Base-by-base conservation (phyloP, 495 filamentous ascomycete genomes). In the Xylaria cubensis region DNA sequence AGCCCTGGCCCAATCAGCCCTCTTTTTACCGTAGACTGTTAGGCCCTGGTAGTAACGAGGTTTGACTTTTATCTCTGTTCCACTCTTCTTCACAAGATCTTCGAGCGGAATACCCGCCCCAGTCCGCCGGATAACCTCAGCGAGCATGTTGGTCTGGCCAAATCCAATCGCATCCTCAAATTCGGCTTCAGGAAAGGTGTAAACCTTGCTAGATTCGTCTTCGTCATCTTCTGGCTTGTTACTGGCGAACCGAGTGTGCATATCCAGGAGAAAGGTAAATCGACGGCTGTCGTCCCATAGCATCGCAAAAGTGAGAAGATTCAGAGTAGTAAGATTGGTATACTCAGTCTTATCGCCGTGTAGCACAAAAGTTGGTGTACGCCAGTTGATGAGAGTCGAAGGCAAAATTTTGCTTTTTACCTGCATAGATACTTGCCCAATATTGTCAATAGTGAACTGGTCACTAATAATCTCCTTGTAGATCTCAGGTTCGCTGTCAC, bases 21-120 rank as follows among this genome's bases (percentile, higher is more conserved):
- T 86, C 84, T 93, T 94, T 78, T 88, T 88, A 2, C 92, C 92
- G 73, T 90, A 89, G 12, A 94, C 88, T 10, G 86, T 91, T 59
- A 94, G 77, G 0, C 92, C 92, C 73, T 90, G 91, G 73, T 94
- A 94, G 76, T 88, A 92, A 17, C 82, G 83, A 3, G 90, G 88
- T 76, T 91, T 90, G 68, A 88, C 85, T 62, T 84, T 79, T 58
- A 88, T 73, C 74, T 88, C 84, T 3, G 89, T 76, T 0, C 91
- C 91, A 36, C 83, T 88, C 10, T 86, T 82, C 67, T 88, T 83
- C 12, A 90, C 87, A 19, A 94, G 76, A 21, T 88, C 79, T n/a
- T 90, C 84, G 19, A 93, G 78, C 0, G 91, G 89, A 72, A 94
- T 83, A 3, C 91, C 90, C 7, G 86, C 88, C 4, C 89, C 92